A percentile compares a stretch with the other conserved stretches of the same genome.
phyloP scores from a whole-genome alignment of 2,329 filamentous ascomycete species.

The Neophaeococcomyces aloes region DNA sequence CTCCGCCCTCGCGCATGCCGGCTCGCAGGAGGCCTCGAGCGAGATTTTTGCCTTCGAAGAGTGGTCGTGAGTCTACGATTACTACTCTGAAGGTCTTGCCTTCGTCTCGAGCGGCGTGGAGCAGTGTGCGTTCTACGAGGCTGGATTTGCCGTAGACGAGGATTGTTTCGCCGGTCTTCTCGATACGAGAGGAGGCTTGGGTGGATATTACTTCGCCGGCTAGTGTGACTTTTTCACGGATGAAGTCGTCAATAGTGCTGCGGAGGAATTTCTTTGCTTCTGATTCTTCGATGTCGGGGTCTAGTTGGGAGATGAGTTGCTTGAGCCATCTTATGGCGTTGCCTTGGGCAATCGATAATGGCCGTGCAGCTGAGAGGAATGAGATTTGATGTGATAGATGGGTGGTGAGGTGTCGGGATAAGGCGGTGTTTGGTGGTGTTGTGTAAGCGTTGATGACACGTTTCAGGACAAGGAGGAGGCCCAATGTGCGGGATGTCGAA shows the following conservation, averaged over 20 bases:
- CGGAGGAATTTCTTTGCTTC: slow-evolving; percentile 71
- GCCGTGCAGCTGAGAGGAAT: slow-evolving; percentile 73
- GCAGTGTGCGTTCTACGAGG: slow-evolving; percentile 71
- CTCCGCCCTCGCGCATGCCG: slow-evolving; percentile 46
- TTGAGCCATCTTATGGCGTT: slow-evolving; percentile 95
- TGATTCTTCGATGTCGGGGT: slow-evolving; percentile 71
- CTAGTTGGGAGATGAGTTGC: slow-evolving; percentile 79
- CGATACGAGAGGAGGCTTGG: slow-evolving; percentile 64
- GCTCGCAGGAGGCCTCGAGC: slow-evolving; percentile 59
- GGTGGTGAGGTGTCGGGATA: slow-evolving; percentile 82
- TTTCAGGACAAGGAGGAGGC: slow-evolving; percentile 82
- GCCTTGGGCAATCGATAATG: slow-evolving; percentile 91
- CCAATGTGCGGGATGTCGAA: slow-evolving; percentile 76
- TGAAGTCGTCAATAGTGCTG: slow-evolving; percentile 76
- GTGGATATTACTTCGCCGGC: slow-evolving; percentile 77
- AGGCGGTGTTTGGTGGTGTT: slow-evolving; percentile 71
- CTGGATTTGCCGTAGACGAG: slow-evolving; percentile 79
- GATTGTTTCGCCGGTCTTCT: slow-evolving; percentile 61
- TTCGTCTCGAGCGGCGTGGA: slow-evolving; percentile 52
- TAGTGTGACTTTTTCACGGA: slow-evolving; percentile 77
- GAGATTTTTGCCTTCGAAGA: slow-evolving; percentile 60
- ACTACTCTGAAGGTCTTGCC: slow-evolving; percentile 75
- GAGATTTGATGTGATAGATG: slow-evolving; percentile 94
- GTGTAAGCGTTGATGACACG: slow-evolving; percentile 91
- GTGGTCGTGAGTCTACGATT: slow-evolving; percentile 65